A percentile compares a stretch with the other conserved stretches of the same genome.
Evolutionary conservation across 139 green algal genomes (phyloP).

Genomic region (Chlorella vulgaris): DNA sequence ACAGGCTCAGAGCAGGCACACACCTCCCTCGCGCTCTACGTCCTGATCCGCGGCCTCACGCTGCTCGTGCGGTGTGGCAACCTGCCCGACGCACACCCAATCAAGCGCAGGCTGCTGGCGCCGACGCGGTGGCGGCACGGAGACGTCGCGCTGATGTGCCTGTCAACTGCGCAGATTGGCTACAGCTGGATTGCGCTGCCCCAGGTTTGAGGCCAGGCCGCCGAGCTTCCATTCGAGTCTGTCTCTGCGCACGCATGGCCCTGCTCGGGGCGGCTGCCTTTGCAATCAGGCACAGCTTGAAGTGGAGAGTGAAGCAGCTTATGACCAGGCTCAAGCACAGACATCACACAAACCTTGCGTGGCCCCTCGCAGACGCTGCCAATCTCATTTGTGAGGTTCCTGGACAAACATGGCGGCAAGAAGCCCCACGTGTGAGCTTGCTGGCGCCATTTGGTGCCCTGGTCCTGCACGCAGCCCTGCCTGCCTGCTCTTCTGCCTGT

Average conservation of each 20-base stretch:
- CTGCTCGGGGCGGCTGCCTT: neutral
- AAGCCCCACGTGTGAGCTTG: slow-evolving; percentile 13
- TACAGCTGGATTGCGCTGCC: slow-evolving; percentile 85
- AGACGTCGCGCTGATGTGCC: slow-evolving; percentile 88
- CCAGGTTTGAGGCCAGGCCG: neutral
- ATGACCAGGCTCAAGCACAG: too few relatives aligned
- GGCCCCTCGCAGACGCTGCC: slow-evolving; percentile 75
- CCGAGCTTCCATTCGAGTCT: too few relatives aligned
- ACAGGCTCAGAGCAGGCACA: slow-evolving; percentile 69
- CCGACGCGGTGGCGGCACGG: slow-evolving; percentile 79
- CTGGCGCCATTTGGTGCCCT: neutral
- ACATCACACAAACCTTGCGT: too few relatives aligned
- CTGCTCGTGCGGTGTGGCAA: slow-evolving; percentile 88
- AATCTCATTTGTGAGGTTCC: slow-evolving; percentile 80
- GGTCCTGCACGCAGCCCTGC: neutral
- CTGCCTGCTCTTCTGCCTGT: neutral
- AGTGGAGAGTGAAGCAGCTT: neutral
- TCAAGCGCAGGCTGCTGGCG: slow-evolving; percentile 53
- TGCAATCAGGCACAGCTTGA: neutral
- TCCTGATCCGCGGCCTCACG: slow-evolving; percentile 79
- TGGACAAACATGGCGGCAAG: slow-evolving; percentile 82
- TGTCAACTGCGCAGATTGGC: slow-evolving; percentile 55
- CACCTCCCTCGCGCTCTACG: slow-evolving; percentile 87
- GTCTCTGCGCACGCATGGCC: too few relatives aligned
- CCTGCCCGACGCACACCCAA: slow-evolving; percentile 54